Conservation (phyloP, 768 basidiomycete genomes). For the Galerina marginata region DNA sequence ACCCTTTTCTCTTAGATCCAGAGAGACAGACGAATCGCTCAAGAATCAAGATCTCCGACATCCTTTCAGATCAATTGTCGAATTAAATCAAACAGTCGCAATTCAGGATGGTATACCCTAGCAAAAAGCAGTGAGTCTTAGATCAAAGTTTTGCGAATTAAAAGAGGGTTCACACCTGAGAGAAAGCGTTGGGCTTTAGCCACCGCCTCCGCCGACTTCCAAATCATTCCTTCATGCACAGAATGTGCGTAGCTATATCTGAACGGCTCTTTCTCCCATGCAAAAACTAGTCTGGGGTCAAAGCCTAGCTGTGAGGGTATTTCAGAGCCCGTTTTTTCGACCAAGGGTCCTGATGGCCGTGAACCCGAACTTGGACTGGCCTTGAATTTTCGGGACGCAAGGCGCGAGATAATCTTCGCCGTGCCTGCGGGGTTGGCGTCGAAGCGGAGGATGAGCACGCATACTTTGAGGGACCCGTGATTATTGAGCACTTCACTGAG, state of each 20-base stretch:
- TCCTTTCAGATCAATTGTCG: neutral
- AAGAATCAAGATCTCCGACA: neutral
- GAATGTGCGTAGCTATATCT: constrained; percentile 44
- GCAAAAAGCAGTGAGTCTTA: neutral
- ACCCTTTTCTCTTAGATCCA: neutral
- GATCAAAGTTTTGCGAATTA: neutral
- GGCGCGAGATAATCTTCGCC: constrained; percentile 23
- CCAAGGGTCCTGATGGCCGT: neutral
- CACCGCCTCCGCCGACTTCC: constrained; percentile 38
- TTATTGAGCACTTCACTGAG: constrained; percentile 28
- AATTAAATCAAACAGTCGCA: constrained; percentile 24
- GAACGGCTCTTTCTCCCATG: constrained; percentile 44
- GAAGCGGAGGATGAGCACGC: constrained; percentile 40
- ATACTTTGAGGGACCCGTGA: constrained; percentile 32
- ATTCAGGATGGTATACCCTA: constrained; percentile 23
- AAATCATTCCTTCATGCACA: constrained; percentile 34
- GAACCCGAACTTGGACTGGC: neutral
- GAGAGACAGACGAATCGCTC: neutral
- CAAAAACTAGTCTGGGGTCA: constrained; percentile 44
- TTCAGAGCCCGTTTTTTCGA: no score
- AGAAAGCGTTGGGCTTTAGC: constrained; percentile 26
- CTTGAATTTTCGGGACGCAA: constrained; percentile 18
- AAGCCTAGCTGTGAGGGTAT: constrained; percentile 4
- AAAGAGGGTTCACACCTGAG: constrained; percentile 22
- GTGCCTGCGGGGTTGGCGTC: constrained; percentile 29